phyloP scores from a whole-genome alignment of 2,329 filamentous ascomycete species.

The Neonectria coccinea region DNA sequence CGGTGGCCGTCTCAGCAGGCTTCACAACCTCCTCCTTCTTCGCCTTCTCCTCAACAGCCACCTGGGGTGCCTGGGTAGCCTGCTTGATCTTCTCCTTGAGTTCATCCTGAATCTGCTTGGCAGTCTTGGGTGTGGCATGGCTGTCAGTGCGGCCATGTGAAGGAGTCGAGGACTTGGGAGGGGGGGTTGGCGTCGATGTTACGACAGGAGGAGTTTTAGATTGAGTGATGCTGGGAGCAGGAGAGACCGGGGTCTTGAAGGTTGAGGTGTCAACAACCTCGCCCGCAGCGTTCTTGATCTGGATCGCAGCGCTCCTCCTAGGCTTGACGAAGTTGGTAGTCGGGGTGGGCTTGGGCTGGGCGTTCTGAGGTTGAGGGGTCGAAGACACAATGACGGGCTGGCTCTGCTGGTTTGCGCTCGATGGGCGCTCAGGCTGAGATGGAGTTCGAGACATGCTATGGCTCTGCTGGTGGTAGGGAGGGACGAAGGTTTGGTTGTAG shows the following conservation, averaged over 20 bases:
- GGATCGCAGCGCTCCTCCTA: slow-evolving; percentile 79
- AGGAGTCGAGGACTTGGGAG: slow-evolving; percentile 78
- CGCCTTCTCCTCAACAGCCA: slow-evolving; percentile 48
- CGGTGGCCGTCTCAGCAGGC: slow-evolving; percentile 18
- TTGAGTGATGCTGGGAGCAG: slow-evolving; percentile 64
- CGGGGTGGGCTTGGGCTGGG: slow-evolving; percentile 62
- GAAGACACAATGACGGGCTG: slow-evolving; percentile 72
- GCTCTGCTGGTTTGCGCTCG: slow-evolving; percentile 73
- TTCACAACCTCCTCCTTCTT: slow-evolving; percentile 46
- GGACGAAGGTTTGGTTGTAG: slow-evolving; percentile 61
- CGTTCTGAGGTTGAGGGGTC: slow-evolving; percentile 72
- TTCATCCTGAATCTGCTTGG: slow-evolving; percentile 85
- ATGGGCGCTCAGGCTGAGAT: slow-evolving; percentile 78
- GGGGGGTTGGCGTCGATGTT: slow-evolving; percentile 81
- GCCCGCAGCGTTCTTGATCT: slow-evolving; percentile 86
- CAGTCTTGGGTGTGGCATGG: slow-evolving; percentile 74
- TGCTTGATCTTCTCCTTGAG: slow-evolving; percentile 83
- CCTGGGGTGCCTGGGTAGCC: slow-evolving; percentile 58
- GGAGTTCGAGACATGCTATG: slow-evolving; percentile 84
- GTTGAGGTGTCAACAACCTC: slow-evolving; percentile 79
- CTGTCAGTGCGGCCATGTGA: slow-evolving; percentile 80
- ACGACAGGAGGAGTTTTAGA: slow-evolving; percentile 77
- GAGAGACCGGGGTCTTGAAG: slow-evolving; percentile 68
- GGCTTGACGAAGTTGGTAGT: slow-evolving; percentile 63
- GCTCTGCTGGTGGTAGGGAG: slow-evolving; percentile 63